These are phyloP conservation scores for Phytophthora pisi DNA, from an alignment of 352 stramenopile species.

Conservation along the genomic window DNA sequence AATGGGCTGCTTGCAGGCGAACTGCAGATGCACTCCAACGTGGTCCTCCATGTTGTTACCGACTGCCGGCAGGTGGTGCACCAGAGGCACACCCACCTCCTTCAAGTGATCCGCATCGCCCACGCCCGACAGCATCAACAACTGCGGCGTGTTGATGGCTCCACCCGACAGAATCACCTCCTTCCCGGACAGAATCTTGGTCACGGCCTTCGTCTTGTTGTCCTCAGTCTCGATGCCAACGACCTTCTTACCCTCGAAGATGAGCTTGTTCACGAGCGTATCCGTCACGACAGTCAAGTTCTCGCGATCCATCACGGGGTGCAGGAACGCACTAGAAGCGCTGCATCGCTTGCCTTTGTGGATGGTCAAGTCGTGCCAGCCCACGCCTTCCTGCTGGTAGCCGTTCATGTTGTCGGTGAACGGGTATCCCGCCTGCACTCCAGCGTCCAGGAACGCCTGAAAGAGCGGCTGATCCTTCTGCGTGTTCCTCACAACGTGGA, in stretches of 20 bases:
- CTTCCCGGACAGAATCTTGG: conserved; percentile 63
- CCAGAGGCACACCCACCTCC: conserved; percentile 65
- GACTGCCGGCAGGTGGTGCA: conserved; percentile 74
- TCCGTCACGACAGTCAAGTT: conserved; percentile 81
- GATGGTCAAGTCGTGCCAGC: conserved; percentile 87
- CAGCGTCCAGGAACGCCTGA: conserved; percentile 85
- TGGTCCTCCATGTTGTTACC: conserved; percentile 89
- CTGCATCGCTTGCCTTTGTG: conserved; percentile 79
- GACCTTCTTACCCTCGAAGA: conserved; percentile 78
- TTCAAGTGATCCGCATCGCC: conserved; percentile 73
- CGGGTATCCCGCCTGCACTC: conserved; percentile 77
- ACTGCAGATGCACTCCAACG: conserved; percentile 85
- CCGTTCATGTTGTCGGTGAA: conserved; percentile 88
- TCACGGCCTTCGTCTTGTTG: conserved; percentile 53
- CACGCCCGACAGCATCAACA: conserved; percentile 85
- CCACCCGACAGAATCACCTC: conserved; percentile 87
- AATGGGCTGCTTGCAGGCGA: conserved; percentile 82
- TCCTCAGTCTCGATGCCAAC: conserved; percentile 69
- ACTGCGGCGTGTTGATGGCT: conserved; percentile 84
- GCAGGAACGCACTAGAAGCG: conserved; percentile 66
- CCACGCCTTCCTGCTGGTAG: conserved; percentile 86
- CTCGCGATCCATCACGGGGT: conserved; percentile 55
- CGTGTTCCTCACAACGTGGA: conserved; percentile 67
- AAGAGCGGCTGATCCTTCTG: conserved; percentile 81
- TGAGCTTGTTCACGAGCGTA: conserved; percentile 80